These are phyloP conservation scores for Penicillium sp. DNA, from an alignment of 2,329 filamentous ascomycete species.

Conservation along the genomic window DNA sequence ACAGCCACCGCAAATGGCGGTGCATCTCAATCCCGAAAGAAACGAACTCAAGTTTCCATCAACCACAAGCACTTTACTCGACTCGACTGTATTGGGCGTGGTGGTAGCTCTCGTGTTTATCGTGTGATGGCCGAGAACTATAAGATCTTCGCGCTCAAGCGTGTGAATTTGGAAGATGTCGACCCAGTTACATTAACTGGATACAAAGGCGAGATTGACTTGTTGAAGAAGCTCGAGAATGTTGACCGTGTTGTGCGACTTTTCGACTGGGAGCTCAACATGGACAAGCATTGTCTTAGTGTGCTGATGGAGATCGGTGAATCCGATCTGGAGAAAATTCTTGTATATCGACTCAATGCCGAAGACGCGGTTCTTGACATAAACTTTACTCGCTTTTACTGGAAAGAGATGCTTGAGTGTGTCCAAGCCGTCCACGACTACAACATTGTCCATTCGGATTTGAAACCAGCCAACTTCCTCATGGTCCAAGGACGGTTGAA, in stretches of 20 bases:
- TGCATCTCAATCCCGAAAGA: slow-evolving; percentile 71
- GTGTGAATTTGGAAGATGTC: slow-evolving; percentile 84
- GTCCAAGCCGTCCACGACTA: slow-evolving; percentile 82
- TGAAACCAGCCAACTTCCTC: slow-evolving; percentile 97
- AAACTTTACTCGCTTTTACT: slow-evolving; percentile 93
- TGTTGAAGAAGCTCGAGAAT: slow-evolving; percentile 75
- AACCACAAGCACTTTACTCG: slow-evolving; percentile 90
- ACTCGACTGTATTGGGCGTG: slow-evolving; percentile 84
- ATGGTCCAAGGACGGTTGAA: slow-evolving; percentile 87
- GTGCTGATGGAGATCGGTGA: slow-evolving; percentile 98
- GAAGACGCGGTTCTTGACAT: slow-evolving; percentile 77
- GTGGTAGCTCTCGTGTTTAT: slow-evolving; percentile 92
- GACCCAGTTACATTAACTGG: slow-evolving; percentile 80
- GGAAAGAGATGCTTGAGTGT: slow-evolving; percentile 99
- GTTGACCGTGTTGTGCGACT: slow-evolving; percentile 89
- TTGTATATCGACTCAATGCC: slow-evolving; percentile 68
- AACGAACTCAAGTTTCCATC: slow-evolving; percentile 78
- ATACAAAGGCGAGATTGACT: slow-evolving; percentile 92
- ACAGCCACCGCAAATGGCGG: slow-evolving; percentile 82
- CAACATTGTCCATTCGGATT: slow-evolving; percentile 93
- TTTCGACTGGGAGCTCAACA: slow-evolving; percentile 90
- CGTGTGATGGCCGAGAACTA: slow-evolving; percentile 96
- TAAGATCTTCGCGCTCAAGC: slow-evolving; percentile 90
- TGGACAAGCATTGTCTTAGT: slow-evolving; percentile 82
- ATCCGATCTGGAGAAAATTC: slow-evolving; percentile 82